phyloP scores from a whole-genome alignment of 1,139 yeast species.

The Taphrina confusa region DNA sequence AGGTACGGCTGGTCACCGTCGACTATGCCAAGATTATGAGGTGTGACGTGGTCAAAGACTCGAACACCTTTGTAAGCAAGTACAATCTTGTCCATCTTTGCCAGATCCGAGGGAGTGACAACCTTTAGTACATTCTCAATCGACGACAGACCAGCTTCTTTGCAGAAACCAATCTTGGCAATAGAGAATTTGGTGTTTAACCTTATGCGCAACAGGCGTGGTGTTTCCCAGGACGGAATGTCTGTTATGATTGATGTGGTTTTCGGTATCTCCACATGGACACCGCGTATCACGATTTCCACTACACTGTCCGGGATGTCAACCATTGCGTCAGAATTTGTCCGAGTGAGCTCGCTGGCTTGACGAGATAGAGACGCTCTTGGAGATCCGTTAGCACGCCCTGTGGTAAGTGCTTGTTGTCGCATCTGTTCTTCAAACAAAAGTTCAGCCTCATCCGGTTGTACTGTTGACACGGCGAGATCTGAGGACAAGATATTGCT shows the following conservation, averaged over 20 bases:
- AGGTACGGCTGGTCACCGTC: constrained; percentile 15
- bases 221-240: constrained; percentile 12
- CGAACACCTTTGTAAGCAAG: constrained; percentile 19
- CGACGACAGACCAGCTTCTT: constrained; percentile 9
- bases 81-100: not conserved
- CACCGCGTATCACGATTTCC: constrained; percentile 25
- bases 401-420: not conserved
- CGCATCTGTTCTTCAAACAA: constrained; percentile 5
- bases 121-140: constrained; percentile 1
- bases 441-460: not conserved
- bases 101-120: not conserved
- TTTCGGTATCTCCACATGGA: constrained; percentile 14
- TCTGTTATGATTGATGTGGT: not conserved
- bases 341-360: constrained; percentile 52
- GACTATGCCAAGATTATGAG: constrained; percentile 11
- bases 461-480: not conserved
- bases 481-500: not conserved
- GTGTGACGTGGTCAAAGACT: constrained; percentile 14
- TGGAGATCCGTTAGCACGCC: not conserved
- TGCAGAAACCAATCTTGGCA: constrained; percentile 27
- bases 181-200: constrained; percentile 13
- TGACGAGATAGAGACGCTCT: not conserved
- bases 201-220: not conserved
- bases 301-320: not conserved
- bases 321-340: constrained; percentile 52